Base-by-base conservation (phyloP, 352 stramenopile species). In the Phytophthora pistaciae region DNA sequence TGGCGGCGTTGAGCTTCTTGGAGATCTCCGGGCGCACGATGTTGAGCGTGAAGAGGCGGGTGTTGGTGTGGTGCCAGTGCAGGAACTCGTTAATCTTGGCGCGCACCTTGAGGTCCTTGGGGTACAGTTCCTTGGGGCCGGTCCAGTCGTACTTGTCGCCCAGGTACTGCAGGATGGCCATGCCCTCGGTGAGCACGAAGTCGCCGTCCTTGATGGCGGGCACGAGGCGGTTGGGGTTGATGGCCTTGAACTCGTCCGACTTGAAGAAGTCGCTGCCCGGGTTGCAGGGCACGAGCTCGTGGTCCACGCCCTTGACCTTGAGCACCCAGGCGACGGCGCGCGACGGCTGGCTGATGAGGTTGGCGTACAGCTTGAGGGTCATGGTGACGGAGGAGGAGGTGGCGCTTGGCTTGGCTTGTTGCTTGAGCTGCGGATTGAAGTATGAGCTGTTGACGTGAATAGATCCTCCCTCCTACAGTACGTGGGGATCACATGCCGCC, bases 71-170 rank as follows among this genome's bases (percentile, higher is more conserved):
- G 71, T 91, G 82, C 84, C 82, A 91, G 77, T 91, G 80, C 61
- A 91, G 54, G 72, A 88, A 90, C 73, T 91, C 70, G 67, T 91
- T 78, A 48, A 90, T 69, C 77, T 91, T 90, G 60, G 83, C 81
- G 42, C 79, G 81, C 11, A 72, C 66, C 62, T 79, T 65, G 21
- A 74, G 20, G 11, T 89, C 64, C 48, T 72, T 79, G 10, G 84
- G 84, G 61, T 89, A 90, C 53, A 88, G 38, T 46, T 88, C 79
- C 25, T 66, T 71, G 23, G 65, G 60, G n/a, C 70, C 70, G 3
- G 74, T 87, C 83, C 83, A 91, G 50, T 77, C 68, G 61, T 66
- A 81, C 72, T 83, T 88, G 70, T 88, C 75, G 2, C 73, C 73
- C 16, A 91, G 36, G 61, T 91, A 90, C 62, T 77, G 72, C 27